phyloP scores from a whole-genome alignment of 2,329 filamentous ascomycete genomes.

The Periconia sp. region DNA sequence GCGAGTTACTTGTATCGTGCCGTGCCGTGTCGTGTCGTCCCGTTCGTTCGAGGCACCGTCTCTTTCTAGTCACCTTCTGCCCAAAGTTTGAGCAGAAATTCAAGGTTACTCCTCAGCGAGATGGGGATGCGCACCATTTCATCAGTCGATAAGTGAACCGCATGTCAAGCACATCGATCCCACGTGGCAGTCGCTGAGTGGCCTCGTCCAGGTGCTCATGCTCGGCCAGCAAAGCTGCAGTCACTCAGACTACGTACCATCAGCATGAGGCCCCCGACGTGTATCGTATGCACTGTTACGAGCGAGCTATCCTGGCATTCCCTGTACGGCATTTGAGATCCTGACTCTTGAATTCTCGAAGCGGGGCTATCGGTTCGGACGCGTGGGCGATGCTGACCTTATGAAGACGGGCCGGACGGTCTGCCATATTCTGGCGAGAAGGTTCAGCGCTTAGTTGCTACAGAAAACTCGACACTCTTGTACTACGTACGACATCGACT shows the following conservation, averaged over 20 bases:
- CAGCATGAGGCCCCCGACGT: constrained; percentile 16
- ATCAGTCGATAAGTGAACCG: constrained; percentile 19
- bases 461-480: constrained; percentile 28
- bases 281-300: constrained; percentile 7
- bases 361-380: constrained; percentile 15
- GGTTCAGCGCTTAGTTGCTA: constrained; percentile 36
- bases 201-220: constrained; percentile 41
- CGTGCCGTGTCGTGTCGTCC: constrained; percentile 14
- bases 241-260: constrained; percentile 17
- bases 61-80: constrained; percentile 8
- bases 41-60: constrained; percentile 15
- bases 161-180: constrained; percentile 24
- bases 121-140: constrained; percentile 20
- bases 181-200: constrained; percentile 48
- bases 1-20: constrained; percentile 21
- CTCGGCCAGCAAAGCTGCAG: constrained; percentile 18
- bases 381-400: constrained; percentile 24
- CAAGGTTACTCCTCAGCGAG: constrained; percentile 3
- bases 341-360: neutral
- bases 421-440: constrained; percentile 25
- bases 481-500: constrained; percentile 36
- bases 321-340: neutral
- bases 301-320: constrained; percentile 1
- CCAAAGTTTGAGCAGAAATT: constrained; percentile 9
- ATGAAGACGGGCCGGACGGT: constrained; percentile 21